Evolutionary conservation across 257 asterid species (phyloP), one percentile per base, ranked within the genome.

Genomic region (Dorcoceras hygrometricum): DNA sequence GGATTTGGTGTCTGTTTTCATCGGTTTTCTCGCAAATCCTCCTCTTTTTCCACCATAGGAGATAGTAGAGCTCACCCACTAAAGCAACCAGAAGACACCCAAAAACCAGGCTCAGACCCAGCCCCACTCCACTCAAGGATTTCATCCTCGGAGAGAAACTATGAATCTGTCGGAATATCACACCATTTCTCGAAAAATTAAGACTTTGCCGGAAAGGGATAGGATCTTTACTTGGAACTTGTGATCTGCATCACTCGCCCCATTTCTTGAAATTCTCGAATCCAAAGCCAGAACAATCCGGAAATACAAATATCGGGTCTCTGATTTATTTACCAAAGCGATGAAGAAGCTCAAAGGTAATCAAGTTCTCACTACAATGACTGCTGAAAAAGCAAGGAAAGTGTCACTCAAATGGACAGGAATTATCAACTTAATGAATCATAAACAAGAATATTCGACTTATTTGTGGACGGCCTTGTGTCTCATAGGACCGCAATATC

Each of bases 31-130:
- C 46, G 46, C 46, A 36, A 43, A 43, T 59, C 46, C 64, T 73
- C 71, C 76, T 84, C 59, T 69, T 83, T 71, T 82, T 88, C 85
- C 94, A 84, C 86, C 94, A 86, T 34, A 86, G 75, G 39, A 88
- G 67, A 29, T 88, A 88, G 84, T 86, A 88, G 23, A 88, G 80
- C 71, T 88, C 96, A 8, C 84, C 90, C 23, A 79, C 28, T 19
- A 88, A 80, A 22, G 88, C 96, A 6, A 88, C 29, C 0, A 86
- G 62, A 57, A 88, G 88, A 28, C 80, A 82, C 31, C 96, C 94
- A 67, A 88, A 82, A 71, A 84, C 94, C 34, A 84, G 68, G 59
- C 91, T 79, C 65, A 88, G 32, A 67, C 80, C 93, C 5, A 88
- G 68, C 59, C 94, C 93, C 11, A 88, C 74, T 55, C 80, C 62